Conservation (phyloP, 768 basidiomycete genomes). For the Leccinum broughii region DNA sequence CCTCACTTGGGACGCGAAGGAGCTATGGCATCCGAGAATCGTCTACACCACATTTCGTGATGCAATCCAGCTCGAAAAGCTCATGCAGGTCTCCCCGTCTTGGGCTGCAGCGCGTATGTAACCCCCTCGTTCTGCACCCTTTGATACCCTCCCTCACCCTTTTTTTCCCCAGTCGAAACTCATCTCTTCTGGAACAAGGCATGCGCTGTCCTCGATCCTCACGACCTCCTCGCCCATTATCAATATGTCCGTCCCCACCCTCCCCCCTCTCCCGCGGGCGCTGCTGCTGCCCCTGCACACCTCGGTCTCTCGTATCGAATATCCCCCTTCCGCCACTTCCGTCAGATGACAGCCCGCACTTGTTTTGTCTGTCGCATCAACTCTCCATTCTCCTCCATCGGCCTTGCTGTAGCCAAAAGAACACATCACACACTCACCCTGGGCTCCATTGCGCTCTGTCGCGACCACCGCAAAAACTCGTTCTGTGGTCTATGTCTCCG, state of each 20-base stretch:
- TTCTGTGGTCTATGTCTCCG: slow-evolving; percentile 72
- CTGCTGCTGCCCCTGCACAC: slow-evolving; percentile 34
- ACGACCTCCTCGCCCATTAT: slow-evolving; percentile 52
- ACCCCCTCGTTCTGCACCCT: background rate
- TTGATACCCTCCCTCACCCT: slow-evolving; percentile 13
- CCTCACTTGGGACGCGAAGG: slow-evolving; percentile 46
- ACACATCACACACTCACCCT: slow-evolving; percentile 42
- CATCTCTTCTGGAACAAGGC: slow-evolving; percentile 75
- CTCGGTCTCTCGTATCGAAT: slow-evolving; percentile 39
- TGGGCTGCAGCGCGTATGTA: slow-evolving; percentile 63
- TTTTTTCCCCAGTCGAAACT: slow-evolving; percentile 51
- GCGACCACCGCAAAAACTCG: slow-evolving; percentile 60
- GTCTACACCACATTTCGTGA: slow-evolving; percentile 65
- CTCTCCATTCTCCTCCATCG: slow-evolving; percentile 47
- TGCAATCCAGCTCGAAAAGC: slow-evolving; percentile 54
- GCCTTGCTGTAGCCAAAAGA: slow-evolving; percentile 54
- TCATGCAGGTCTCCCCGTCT: slow-evolving; percentile 62
- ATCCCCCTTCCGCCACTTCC: slow-evolving; percentile 62
- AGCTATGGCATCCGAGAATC: slow-evolving; percentile 61
- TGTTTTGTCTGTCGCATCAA: slow-evolving; percentile 76
- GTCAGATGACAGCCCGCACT: slow-evolving; percentile 50
- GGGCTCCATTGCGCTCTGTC: slow-evolving; percentile 53
- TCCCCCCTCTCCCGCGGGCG: slow-evolving; percentile 25
- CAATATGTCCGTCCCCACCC: slow-evolving; percentile 46
- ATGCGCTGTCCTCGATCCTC: slow-evolving; percentile 59